Conservation (phyloP, 31 red algal species). For the Porphyra umbilicalis region DNA sequence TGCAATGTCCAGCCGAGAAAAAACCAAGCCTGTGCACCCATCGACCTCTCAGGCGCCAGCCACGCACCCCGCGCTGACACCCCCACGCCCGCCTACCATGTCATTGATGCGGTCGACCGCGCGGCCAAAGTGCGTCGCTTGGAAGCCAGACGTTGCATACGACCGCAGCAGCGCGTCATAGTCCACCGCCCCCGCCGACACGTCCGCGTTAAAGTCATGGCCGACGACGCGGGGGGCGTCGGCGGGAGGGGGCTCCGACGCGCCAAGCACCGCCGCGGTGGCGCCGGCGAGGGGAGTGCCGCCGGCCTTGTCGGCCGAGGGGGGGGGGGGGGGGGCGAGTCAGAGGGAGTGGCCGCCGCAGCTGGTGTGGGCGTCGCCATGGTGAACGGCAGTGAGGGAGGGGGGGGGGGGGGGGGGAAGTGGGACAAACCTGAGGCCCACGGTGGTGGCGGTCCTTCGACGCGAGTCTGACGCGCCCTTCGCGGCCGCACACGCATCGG, state of each 20-base stretch:
- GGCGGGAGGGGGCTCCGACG: conserved; percentile 25
- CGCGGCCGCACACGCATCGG: no score
- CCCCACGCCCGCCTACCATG: conserved; percentile 42
- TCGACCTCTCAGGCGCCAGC: no score
- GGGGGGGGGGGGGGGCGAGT: not conserved
- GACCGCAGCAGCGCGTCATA: conserved; percentile 63
- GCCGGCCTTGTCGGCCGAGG: conserved; percentile 3
- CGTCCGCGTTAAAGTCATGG: conserved; percentile 43
- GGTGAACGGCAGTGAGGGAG: conserved; percentile 52
- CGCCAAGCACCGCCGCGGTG: conserved; percentile 24
- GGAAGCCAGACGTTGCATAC: conserved; percentile 65
- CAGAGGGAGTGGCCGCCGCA: not conserved
- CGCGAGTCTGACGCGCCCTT: no score
- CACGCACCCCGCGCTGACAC: no score
- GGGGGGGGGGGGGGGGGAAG: conserved; percentile 50
- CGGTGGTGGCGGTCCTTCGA: not conserved
- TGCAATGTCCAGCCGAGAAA: no score
- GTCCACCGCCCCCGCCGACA: conserved; percentile 15
- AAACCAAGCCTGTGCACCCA: no score
- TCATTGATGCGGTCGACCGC: conserved; percentile 66
- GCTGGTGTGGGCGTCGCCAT: conserved; percentile 4
- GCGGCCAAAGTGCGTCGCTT: conserved; percentile 90
- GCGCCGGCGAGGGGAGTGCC: conserved; percentile 9
- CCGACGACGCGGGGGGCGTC: conserved; percentile 38
- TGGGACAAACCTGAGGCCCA: not conserved